phyloP scores from a whole-genome alignment of 345 rosid species.

The Euphorbia peplus region DNA sequence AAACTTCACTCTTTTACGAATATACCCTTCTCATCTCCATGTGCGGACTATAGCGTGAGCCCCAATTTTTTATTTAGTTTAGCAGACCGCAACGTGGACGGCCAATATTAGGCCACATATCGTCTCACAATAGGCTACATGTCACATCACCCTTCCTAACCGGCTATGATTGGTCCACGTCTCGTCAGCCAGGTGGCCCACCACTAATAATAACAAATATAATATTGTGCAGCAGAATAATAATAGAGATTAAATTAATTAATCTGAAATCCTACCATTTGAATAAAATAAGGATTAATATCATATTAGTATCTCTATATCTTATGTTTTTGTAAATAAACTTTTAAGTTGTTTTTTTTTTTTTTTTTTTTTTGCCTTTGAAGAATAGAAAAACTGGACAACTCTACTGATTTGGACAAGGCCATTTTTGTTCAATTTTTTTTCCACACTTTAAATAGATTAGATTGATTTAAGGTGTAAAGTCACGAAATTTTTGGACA shows the following conservation, averaged over 20 bases:
- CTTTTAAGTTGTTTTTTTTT: too few species aligned
- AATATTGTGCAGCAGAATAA: background rate
- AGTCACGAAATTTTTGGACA: too few species aligned
- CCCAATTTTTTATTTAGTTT: background rate
- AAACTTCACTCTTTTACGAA: slow-evolving; percentile 8
- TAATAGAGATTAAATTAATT: background rate
- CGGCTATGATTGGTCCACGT: slow-evolving; percentile 40
- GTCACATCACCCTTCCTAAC: slow-evolving; percentile 16
- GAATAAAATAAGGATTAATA: slow-evolving; percentile 21
- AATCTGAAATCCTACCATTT: background rate
- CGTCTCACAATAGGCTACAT: slow-evolving; percentile 12
- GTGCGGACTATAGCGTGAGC: background rate
- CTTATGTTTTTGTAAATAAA: too few species aligned
- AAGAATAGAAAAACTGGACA: too few species aligned
- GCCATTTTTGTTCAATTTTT: too few species aligned
- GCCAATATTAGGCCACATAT: background rate
- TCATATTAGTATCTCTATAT: too few species aligned
- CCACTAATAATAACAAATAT: slow-evolving; percentile 10
- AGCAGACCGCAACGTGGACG: slow-evolving; percentile 35
- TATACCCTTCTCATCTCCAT: slow-evolving; percentile 12
- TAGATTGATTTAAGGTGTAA: too few species aligned
- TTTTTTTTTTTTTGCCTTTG: too few species aligned
- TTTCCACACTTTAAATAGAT: too few species aligned
- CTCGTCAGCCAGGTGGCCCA: slow-evolving; percentile 31
- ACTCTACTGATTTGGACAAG: too few species aligned